Conservation (phyloP, 139 green algal genomes). For the Micractinium sp. region DNA sequence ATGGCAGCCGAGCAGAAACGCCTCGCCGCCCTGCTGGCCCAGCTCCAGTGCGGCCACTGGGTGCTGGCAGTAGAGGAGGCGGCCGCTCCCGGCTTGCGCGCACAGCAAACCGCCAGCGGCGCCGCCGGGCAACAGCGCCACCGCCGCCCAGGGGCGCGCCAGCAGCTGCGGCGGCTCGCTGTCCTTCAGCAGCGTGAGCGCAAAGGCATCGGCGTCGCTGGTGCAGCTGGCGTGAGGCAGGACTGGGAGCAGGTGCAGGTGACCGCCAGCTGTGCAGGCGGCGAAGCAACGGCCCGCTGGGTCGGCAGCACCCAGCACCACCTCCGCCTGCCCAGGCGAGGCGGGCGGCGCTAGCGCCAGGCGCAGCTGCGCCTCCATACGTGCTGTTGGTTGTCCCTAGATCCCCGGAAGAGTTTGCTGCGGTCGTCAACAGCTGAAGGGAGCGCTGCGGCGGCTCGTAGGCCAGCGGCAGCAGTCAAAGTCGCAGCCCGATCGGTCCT, state of each 20-base stretch:
- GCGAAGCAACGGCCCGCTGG: neutral
- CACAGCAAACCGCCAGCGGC: conserved; percentile 1
- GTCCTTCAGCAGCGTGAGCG: neutral
- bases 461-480: too few species aligned
- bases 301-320: neutral
- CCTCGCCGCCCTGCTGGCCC: neutral
- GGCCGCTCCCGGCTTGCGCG: conserved; percentile 11
- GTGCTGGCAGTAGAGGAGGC: conserved; percentile 27
- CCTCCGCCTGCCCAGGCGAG: neutral
- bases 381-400: too few species aligned
- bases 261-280: conserved; percentile 3
- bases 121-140: neutral
- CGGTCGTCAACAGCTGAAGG: too few species aligned
- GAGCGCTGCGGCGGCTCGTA: too few species aligned
- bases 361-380: neutral
- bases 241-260: neutral
- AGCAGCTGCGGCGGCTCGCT: neutral
- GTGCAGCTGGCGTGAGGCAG: neutral
- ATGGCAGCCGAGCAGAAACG: conserved; percentile 20
- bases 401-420: too few species aligned
- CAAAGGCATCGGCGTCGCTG: neutral
- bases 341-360: neutral
- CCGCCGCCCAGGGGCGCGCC: neutral
- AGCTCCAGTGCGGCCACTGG: neutral
- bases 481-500: too few species aligned